These are phyloP conservation scores for Isoetes taiwanensis DNA, from an alignment of 75 land plant species.

Conservation along the genomic window DNA sequence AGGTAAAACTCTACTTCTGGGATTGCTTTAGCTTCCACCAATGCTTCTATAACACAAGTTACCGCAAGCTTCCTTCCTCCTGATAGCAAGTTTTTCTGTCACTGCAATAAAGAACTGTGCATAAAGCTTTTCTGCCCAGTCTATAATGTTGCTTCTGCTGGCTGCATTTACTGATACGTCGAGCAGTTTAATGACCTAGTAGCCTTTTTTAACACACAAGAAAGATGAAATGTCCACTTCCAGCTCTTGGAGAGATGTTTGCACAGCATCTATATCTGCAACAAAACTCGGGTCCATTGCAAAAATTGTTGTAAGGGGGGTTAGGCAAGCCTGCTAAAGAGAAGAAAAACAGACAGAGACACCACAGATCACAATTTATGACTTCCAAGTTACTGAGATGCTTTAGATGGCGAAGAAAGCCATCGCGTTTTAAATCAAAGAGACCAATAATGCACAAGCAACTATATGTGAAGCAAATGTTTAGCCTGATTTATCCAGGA, in stretches of 20 bases:
- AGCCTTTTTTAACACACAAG: slow-evolving; percentile 82
- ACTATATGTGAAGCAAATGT: too few relatives aligned
- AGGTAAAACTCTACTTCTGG: slow-evolving; percentile 81
- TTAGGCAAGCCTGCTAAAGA: too few relatives aligned
- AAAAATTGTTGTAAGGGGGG: too few relatives aligned
- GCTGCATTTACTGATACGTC: slow-evolving; percentile 50
- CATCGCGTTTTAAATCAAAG: too few relatives aligned
- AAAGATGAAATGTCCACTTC: slow-evolving; percentile 77
- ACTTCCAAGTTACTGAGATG: too few relatives aligned
- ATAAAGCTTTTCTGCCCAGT: slow-evolving; percentile 83
- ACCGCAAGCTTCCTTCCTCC: slow-evolving; percentile 74
- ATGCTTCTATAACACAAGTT: slow-evolving; percentile 70
- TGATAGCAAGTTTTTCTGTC: slow-evolving; percentile 79
- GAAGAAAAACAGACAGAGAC: too few relatives aligned
- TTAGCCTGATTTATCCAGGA: too few relatives aligned
- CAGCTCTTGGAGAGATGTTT: slow-evolving; percentile 64
- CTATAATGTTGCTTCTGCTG: slow-evolving; percentile 65
- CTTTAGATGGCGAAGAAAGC: too few relatives aligned
- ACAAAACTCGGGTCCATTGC: too few relatives aligned
- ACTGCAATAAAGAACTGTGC: slow-evolving; percentile 91
- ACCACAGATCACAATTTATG: too few relatives aligned
- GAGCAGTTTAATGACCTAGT: slow-evolving; percentile 68
- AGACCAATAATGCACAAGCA: too few relatives aligned
- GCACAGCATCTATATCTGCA: slow-evolving; percentile 72
- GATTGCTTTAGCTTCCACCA: slow-evolving; percentile 76